Base-by-base conservation (phyloP, 2,329 filamentous ascomycete species). In the Botrytis fragariae region DNA sequence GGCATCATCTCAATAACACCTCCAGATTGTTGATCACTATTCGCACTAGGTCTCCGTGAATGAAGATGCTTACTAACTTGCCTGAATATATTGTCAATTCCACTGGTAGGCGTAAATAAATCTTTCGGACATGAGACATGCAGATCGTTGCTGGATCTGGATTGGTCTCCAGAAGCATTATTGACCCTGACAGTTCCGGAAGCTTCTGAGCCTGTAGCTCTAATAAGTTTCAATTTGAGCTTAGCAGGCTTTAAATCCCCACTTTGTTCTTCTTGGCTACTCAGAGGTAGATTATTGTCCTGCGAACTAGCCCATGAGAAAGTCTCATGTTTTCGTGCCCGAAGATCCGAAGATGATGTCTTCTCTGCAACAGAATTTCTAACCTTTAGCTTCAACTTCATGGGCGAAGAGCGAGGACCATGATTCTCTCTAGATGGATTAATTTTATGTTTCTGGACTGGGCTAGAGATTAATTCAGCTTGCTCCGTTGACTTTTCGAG, bases 21-120 rank as follows among this genome's bases (percentile, higher is more conserved):
- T 57, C 57, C 64, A 65, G 64, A 51, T 42, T 68, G 62, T 64
- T 70, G 68, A 54, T 71, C 76, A 59, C 76, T 80, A 45, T 72
- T 77, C 18, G 70, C 61, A 71, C 77, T 79, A 20, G 74, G 44
- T 65, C 75, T 79, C 42, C 78, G 75, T 29, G 78, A 75, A 71
- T 79, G 77, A 20, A 80, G 69, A 73, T 78, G 78, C 59, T 69
- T 76, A 67, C 77, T 76, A 54, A 80, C 77, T 65, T 79, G 77
- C 54, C 75, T 78, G 70, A 82, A 80, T n/a, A 81, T 76, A 54
- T 75, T 77, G 42, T 80, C 77, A 45, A 81, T 69, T 48, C 78
- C 78, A 64, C 72, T 69, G 65, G 74, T 65, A 14, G 80, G 74
- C 20, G 79, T 80, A 72, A 81, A 81, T 25, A 81, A 69, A 72